Conservation (phyloP, 129 eudicot species). For the Sambucus nigra region DNA sequence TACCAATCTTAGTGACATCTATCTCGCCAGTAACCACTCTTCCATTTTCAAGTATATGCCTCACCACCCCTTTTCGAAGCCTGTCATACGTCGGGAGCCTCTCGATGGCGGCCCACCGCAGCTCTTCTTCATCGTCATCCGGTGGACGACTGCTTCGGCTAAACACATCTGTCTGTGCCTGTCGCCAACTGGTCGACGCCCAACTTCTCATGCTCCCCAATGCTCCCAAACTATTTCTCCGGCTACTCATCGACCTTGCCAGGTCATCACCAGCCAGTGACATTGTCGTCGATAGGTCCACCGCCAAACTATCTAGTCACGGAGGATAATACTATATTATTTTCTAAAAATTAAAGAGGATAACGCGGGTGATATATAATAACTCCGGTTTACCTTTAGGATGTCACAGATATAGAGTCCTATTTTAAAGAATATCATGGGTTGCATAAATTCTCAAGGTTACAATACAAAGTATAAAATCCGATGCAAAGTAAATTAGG, state of each 20-base stretch:
- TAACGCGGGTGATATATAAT: no score
- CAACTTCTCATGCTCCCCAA: slow-evolving; percentile 23
- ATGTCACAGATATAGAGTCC: no score
- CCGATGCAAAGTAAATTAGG: no score
- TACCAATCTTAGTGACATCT: slow-evolving; percentile 32
- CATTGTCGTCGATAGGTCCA: no score
- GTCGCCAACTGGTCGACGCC: slow-evolving; percentile 29
- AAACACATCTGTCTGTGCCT: slow-evolving; percentile 20
- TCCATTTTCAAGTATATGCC: slow-evolving; percentile 45
- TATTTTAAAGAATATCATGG: no score
- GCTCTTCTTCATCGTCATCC: slow-evolving; percentile 48
- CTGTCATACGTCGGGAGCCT: slow-evolving; percentile 64
- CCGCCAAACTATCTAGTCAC: no score
- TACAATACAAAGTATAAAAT: no score
- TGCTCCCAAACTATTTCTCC: slow-evolving; percentile 5
- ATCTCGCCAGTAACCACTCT: slow-evolving; percentile 24
- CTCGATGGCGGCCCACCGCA: slow-evolving; percentile 73
- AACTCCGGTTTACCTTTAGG: no score
- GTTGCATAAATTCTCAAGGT: no score
- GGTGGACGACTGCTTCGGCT: slow-evolving; percentile 18
- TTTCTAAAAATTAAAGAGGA: no score
- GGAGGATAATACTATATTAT: no score
- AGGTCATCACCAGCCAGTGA: slow-evolving; percentile 18
- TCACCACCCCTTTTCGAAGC: slow-evolving; percentile 46
- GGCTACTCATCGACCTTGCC: slow-evolving; percentile 23